Conservation (phyloP, 192 early-diverging fungal genomes). For the Linnemannia hyalina region DNA sequence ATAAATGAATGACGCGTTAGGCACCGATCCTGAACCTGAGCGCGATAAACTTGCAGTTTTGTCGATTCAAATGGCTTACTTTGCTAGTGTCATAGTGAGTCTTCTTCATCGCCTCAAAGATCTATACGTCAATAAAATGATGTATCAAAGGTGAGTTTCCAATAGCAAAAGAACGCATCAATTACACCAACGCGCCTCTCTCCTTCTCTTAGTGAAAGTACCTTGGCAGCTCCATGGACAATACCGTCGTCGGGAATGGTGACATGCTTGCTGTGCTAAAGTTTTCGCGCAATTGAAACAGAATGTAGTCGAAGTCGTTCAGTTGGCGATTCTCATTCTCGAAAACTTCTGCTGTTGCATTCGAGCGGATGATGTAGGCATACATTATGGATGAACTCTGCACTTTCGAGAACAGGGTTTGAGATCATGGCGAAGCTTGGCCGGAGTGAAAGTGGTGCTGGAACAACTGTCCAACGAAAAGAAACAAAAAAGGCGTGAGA, state of each 20-base stretch:
- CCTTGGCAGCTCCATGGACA: constrained; percentile 60
- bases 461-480: too few species aligned
- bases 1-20: not conserved
- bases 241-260: constrained; percentile 67
- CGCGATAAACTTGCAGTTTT: not conserved
- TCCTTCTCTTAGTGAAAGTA: constrained; percentile 10
- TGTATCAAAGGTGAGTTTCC: not conserved
- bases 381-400: constrained; percentile 67
- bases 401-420: constrained; percentile 68
- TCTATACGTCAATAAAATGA: constrained; percentile 40
- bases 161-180: not conserved
- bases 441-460: not conserved
- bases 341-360: not conserved
- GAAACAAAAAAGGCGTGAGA: too few species aligned
- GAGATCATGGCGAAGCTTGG: constrained; percentile 32
- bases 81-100: constrained; percentile 66
- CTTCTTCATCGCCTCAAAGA: constrained; percentile 72
- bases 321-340: not conserved
- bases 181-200: not conserved
- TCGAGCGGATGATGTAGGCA: not conserved
- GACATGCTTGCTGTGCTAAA: constrained; percentile 72
- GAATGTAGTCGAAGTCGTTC: not conserved
- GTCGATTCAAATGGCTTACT: constrained; percentile 31
- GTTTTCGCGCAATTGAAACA: not conserved
- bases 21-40: not conserved